A percentile compares a stretch with the other conserved stretches of the same genome.
Conservation (phyloP, 257 asterid genomes). For the Datura wrightii region DNA sequence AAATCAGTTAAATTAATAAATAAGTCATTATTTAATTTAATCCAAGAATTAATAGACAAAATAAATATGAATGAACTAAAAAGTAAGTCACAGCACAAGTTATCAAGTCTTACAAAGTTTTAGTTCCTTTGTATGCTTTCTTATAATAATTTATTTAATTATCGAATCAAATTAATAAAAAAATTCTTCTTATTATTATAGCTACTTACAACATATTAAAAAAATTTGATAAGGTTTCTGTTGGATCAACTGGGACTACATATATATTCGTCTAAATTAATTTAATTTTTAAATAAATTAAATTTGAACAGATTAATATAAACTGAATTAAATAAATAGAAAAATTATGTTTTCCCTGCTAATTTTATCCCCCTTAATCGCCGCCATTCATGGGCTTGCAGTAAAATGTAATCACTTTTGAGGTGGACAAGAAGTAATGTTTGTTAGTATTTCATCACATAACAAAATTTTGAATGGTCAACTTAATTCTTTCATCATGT, state of each 20-base stretch:
- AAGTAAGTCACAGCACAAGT: not conserved
- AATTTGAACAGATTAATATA: not conserved
- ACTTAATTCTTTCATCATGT: not conserved
- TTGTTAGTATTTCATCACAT: not conserved
- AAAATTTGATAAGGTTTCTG: not conserved
- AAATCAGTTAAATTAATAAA: not conserved
- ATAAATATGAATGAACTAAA: not conserved
- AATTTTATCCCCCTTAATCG: not conserved
- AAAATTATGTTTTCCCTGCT: no score
- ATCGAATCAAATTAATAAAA: not conserved
- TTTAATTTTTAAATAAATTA: not conserved
- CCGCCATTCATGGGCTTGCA: not conserved
- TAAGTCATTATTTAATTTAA: not conserved
- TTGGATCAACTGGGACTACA: not conserved
- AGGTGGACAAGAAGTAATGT: not conserved
- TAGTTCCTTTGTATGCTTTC: not conserved
- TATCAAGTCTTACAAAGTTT: not conserved
- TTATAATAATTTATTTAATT: not conserved
- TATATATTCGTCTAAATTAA: not conserved
- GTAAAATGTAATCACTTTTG: not conserved
- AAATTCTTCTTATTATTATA: not conserved
- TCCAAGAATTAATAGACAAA: not conserved
- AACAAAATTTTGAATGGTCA: not conserved
- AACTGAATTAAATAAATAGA: no score
- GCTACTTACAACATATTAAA: not conserved